phyloP scores from a whole-genome alignment of 345 rosid species.

The Sisymbrium altissimum region DNA sequence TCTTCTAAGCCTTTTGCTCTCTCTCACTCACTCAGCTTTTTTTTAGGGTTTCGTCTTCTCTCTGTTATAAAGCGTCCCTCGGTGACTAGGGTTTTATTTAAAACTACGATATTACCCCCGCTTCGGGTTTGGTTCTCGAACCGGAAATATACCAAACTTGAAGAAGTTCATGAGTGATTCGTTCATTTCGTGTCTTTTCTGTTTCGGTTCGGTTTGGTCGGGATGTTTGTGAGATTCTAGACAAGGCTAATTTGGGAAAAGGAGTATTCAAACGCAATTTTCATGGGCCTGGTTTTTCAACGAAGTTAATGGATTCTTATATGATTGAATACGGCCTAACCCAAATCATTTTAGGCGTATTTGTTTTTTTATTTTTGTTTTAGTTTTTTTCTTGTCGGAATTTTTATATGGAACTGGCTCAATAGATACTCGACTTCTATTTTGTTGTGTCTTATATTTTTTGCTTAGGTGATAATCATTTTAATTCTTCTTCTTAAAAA shows the following conservation, averaged over 20 bases:
- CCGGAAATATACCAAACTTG: not conserved
- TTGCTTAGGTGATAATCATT: no score
- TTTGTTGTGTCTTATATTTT: no score
- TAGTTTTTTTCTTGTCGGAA: not conserved
- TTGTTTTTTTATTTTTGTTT: no score
- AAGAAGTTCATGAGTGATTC: not conserved
- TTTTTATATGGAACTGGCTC: no score
- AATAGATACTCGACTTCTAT: no score
- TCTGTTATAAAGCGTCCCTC: not conserved
- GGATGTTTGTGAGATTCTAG: not conserved
- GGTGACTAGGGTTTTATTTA: not conserved
- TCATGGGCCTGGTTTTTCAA: not conserved
- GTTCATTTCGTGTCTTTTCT: not conserved
- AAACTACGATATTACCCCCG: slow-evolving; percentile 3
- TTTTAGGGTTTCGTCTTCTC: slow-evolving; percentile 19
- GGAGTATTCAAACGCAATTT: not conserved
- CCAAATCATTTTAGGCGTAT: not conserved
- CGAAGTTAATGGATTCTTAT: not conserved
- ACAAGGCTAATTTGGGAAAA: not conserved
- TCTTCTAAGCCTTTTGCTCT: not conserved
- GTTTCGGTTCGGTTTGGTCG: not conserved
- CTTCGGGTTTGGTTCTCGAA: not conserved
- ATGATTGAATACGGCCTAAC: not conserved
- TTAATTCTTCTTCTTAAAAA: no score
- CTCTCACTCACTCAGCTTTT: slow-evolving; percentile 1